phyloP scores from a whole-genome alignment of 805 yeast species.

The Tetrapisispora fleetii region DNA sequence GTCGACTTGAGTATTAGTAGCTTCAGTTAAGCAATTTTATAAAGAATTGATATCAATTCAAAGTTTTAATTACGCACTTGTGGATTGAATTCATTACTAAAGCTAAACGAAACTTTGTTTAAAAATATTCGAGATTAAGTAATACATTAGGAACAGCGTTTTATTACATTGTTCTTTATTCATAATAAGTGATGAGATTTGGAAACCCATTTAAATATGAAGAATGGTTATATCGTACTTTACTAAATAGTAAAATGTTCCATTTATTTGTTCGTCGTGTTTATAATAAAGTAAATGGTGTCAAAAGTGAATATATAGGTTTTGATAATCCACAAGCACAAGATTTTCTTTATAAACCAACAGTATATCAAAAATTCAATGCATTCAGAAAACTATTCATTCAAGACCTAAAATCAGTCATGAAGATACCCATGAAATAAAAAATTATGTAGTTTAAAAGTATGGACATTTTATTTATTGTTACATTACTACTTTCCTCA shows the following conservation, averaged over 20 bases:
- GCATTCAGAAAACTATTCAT: conserved; percentile 51
- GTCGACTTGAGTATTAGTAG: no score
- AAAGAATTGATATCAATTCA: no score
- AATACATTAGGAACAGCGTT: no score
- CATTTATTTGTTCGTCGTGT: conserved; percentile 52
- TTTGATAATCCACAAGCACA: conserved; percentile 11
- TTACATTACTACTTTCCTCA: background rate
- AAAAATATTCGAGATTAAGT: background rate
- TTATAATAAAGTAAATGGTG: conserved; percentile 54
- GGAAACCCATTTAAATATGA: conserved; percentile 33
- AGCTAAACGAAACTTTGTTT: no score
- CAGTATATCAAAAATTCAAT: conserved; percentile 43
- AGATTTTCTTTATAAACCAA: conserved; percentile 36
- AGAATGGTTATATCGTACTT: conserved; percentile 37
- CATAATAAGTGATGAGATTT: background rate
- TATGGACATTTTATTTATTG: background rate
- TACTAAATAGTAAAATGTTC: conserved; percentile 50
- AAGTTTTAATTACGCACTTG: no score
- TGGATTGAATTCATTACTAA: no score
- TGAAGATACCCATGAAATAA: conserved; percentile 33
- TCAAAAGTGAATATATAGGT: conserved; percentile 35
- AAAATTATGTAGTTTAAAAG: background rate
- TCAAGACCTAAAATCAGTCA: conserved; percentile 48
- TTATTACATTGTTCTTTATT: background rate
- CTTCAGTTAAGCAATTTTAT: no score